Evolutionary conservation across 306 rosid species (phyloP), one percentile per base, ranked within the genome.

Genomic region (Adenanthera pavonina): DNA sequence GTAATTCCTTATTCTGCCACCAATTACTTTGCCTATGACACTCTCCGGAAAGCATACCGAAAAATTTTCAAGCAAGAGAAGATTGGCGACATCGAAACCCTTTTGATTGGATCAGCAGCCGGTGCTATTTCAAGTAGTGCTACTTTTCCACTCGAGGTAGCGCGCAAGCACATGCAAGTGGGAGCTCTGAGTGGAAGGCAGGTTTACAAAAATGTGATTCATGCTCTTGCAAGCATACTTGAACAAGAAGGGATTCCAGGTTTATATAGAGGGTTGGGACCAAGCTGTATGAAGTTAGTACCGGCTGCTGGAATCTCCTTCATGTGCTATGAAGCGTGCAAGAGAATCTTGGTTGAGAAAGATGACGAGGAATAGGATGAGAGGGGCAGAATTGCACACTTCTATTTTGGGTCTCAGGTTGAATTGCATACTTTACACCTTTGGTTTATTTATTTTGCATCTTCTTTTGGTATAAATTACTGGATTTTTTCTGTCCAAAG

Each of bases 321-420:
- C 78, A 95, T 95, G 99, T 93, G 99, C 83, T 95, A 95, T n/a
- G 99, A 95, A 87, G 97, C 97, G 13, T 93, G 97, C 89, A 95
- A 95, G 93, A 90, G 84, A 84, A 86, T 95, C 77, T 81, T 95
- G 73, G 86, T 95, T 30, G 98, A 95, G 85, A 57, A 82, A 1
- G 85, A 85, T 6, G 91, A 85, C 2, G 89, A 92, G 68, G 94
- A 89, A 16, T 91, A 90, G 83, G 69, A 72, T 41, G 30, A 66
- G 44, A 65, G 36, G 7, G 74, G 9, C 76, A 65, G 48, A 70
- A 48, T n/a, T 25, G 56, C 57, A 6, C 13, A 14, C 75, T 70
- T 70, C 56, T 13, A 44, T 19, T 69, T 44, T 46, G 6, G 38
- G 54, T 69, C 4, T 10, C 59, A 49, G 78, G 60, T 7, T 14